Percentiles rank a stretch among this genome's conserved stretches.
Conservation (phyloP, 1,139 yeast species). For the Hansenula sp. region DNA sequence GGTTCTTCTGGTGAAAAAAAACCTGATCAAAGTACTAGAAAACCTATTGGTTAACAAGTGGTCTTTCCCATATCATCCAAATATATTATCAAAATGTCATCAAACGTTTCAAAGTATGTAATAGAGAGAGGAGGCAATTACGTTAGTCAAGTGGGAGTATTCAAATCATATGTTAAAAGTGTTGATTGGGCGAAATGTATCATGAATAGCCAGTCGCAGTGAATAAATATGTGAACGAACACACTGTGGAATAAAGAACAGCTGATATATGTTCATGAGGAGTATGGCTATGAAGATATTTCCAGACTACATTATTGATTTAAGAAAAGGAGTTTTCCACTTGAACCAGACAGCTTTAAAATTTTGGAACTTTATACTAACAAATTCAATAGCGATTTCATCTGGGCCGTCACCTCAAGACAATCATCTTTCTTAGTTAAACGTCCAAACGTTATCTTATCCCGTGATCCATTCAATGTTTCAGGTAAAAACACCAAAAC, state of each 20-base stretch:
- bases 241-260: too few relatives aligned
- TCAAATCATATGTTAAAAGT: background rate
- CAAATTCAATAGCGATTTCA: slow-evolving; percentile 32
- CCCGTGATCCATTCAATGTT: slow-evolving; percentile 47
- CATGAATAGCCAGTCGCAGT: too few relatives aligned
- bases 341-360: too few relatives aligned
- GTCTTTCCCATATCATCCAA: background rate
- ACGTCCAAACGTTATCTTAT: slow-evolving; percentile 40
- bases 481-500: slow-evolving; percentile 40
- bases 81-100: background rate
- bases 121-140: background rate
- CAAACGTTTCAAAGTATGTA: slow-evolving; percentile 1
- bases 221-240: too few relatives aligned
- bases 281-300: too few relatives aligned
- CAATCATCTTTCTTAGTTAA: slow-evolving; percentile 43
- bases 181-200: too few relatives aligned
- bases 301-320: too few relatives aligned
- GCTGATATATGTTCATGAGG: too few relatives aligned
- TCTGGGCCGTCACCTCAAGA: slow-evolving; percentile 47
- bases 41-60: too few relatives aligned
- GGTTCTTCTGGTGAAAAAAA: background rate
- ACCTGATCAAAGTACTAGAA: background rate
- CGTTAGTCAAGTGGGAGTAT: background rate
- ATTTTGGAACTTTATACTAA: slow-evolving; percentile 11
- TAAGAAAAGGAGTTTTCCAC: too few relatives aligned